A percentile compares a stretch with the other conserved stretches of the same genome.
Evolutionary conservation across 257 asterid species (phyloP).

Genomic region (Voacanga thouarsii): DNA sequence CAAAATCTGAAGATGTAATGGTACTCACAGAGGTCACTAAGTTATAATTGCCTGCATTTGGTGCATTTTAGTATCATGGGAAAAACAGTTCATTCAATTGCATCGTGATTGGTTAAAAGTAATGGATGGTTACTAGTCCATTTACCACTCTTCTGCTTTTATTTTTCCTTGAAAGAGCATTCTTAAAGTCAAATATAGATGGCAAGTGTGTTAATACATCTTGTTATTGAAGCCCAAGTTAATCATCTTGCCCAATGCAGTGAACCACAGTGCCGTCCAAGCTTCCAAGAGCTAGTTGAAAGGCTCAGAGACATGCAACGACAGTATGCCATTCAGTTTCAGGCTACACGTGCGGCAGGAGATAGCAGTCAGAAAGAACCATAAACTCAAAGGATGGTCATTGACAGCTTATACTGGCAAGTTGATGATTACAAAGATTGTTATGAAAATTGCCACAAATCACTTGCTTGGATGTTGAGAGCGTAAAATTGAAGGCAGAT

Average conservation of each 20-base stretch:
- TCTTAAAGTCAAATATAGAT: neutral
- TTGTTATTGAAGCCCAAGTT: constrained; percentile 1
- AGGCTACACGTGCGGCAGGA: constrained; percentile 51
- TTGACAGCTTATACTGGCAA: neutral
- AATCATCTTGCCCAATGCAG: constrained; percentile 37
- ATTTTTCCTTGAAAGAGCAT: neutral
- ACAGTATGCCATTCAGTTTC: constrained; percentile 47
- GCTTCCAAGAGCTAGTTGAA: constrained; percentile 74
- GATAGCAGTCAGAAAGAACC: constrained; percentile 44
- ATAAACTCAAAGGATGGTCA: constrained; percentile 15
- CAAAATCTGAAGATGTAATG: too few relatives aligned
- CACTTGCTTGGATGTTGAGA: constrained; percentile 23
- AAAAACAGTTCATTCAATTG: neutral
- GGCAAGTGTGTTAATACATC: neutral
- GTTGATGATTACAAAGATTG: neutral
- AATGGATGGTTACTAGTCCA: neutral
- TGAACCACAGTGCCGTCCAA: constrained; percentile 69
- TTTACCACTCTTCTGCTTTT: neutral
- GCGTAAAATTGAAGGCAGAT: neutral
- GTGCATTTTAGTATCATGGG: neutral
- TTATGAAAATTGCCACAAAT: neutral
- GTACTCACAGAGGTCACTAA: too few relatives aligned
- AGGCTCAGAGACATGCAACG: constrained; percentile 66
- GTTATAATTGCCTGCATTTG: neutral
- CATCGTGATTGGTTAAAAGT: neutral